phyloP scores from a whole-genome alignment of 2,329 filamentous ascomycete genomes.

The Aspergillus neotritici region DNA sequence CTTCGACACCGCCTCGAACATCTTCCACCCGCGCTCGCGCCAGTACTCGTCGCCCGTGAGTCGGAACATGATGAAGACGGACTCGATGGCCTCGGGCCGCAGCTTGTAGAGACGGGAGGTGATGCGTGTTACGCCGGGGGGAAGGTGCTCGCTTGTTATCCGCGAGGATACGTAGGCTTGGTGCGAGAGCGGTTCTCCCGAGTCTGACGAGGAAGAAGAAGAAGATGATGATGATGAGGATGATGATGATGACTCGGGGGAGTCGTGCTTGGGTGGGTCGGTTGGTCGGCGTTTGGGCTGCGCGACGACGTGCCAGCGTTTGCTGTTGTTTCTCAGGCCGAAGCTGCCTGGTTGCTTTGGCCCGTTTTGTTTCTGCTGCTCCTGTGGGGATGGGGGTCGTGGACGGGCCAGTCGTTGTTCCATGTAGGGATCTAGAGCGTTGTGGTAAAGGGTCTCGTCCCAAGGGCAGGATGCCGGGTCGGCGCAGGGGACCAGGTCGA shows the following conservation, averaged over 20 bases:
- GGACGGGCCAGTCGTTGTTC: slow-evolving; percentile 23
- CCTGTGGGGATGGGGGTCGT: slow-evolving; percentile 20
- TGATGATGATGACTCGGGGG: too few relatives aligned
- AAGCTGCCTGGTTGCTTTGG: not conserved
- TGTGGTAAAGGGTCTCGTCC: slow-evolving; percentile 49
- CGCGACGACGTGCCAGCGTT: slow-evolving; percentile 15
- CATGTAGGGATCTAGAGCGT: slow-evolving; percentile 35
- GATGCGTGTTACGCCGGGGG: slow-evolving; percentile 39
- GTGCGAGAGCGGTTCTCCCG: slow-evolving; percentile 28
- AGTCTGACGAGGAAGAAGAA: not conserved
- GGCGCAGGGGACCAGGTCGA: slow-evolving; percentile 49
- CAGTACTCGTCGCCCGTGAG: slow-evolving; percentile 62
- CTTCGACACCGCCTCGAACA: slow-evolving; percentile 61
- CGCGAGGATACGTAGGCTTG: slow-evolving; percentile 35
- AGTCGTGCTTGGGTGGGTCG: too few relatives aligned
- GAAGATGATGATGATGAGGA: too few relatives aligned
- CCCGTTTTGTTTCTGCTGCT: slow-evolving; percentile 10
- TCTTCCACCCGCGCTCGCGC: slow-evolving; percentile 66
- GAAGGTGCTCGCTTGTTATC: slow-evolving; percentile 41
- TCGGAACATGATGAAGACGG: slow-evolving; percentile 71
- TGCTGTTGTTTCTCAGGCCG: slow-evolving; percentile 2
- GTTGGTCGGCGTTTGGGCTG: too few relatives aligned
- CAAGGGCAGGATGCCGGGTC: slow-evolving; percentile 44
- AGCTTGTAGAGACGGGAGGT: slow-evolving; percentile 36
- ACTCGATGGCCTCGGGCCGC: slow-evolving; percentile 71